Evolutionary conservation across 2,329 filamentous ascomycete species (phyloP).

Genomic region (Sclerotinia minor): DNA sequence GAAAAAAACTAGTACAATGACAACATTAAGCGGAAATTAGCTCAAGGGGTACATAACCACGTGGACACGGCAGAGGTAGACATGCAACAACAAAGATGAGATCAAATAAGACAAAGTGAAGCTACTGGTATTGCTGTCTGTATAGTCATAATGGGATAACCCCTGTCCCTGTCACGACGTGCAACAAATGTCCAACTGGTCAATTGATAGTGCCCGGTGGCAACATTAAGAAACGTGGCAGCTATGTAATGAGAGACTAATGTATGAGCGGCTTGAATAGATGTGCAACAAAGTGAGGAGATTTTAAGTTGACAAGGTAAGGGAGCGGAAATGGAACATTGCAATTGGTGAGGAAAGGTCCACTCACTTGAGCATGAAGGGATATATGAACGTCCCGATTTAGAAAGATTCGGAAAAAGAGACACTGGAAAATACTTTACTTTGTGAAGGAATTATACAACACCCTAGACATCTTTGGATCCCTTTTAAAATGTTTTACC

Average conservation of each 20-base stretch:
- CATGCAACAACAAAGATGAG: conserved; percentile 2
- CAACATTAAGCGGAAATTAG: conserved; percentile 8
- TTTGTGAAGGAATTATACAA: neutral
- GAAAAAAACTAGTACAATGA: neutral
- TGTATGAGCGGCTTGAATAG: conserved; percentile 17
- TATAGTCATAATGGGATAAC: neutral
- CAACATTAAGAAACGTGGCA: neutral
- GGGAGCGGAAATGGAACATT: neutral
- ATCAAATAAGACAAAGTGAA: neutral
- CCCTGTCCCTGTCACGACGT: conserved; percentile 18
- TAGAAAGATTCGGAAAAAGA: neutral
- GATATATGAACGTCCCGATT: conserved; percentile 4
- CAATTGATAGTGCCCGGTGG: neutral
- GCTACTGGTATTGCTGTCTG: neutral
- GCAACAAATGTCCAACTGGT: conserved; percentile 14
- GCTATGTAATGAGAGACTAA: neutral
- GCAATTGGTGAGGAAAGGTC: neutral
- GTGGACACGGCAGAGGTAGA: conserved; percentile 14
- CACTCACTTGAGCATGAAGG: conserved; percentile 14
- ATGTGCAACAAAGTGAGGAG: conserved; percentile 19
- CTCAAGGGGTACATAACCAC: neutral
- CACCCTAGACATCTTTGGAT: neutral
- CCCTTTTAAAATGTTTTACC: neutral
- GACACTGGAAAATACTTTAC: neutral
- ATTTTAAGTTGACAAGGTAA: neutral